phyloP scores from a whole-genome alignment of 2,329 filamentous ascomycete genomes.

The Aspergillus ochraceoroseus region DNA sequence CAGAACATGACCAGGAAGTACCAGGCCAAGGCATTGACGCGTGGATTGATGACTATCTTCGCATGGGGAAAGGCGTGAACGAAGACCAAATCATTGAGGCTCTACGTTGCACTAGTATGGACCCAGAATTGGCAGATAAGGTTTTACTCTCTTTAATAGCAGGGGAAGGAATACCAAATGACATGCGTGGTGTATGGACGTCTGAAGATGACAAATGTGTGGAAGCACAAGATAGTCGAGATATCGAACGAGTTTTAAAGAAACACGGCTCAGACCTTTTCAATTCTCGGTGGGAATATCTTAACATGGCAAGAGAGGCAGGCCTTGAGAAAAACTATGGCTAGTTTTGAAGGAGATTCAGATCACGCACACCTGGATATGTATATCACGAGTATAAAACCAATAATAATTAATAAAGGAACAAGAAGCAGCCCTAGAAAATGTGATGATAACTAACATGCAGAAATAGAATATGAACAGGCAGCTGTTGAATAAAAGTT shows the following conservation, averaged over 20 bases:
- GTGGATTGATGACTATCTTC: constrained; percentile 39
- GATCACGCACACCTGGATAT: no score
- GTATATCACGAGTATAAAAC: no score
- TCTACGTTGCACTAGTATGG: constrained; percentile 41
- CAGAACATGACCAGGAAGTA: constrained; percentile 22
- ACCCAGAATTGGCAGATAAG: constrained; percentile 35
- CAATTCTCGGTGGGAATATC: constrained; percentile 37
- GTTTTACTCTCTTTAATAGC: constrained; percentile 31
- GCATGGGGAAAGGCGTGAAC: constrained; percentile 27
- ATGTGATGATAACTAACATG: no score
- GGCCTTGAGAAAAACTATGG: constrained; percentile 14
- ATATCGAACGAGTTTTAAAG: constrained; percentile 33
- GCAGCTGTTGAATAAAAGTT: not conserved
- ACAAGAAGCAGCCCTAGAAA: no score
- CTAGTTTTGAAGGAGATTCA: constrained; percentile 6
- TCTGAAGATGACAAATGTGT: constrained; percentile 42
- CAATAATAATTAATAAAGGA: no score
- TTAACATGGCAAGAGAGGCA: constrained; percentile 27
- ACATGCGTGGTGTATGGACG: constrained; percentile 48
- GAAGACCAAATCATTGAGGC: constrained; percentile 32
- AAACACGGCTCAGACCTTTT: constrained; percentile 44
- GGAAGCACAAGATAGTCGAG: constrained; percentile 30
- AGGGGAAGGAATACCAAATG: constrained; percentile 36
- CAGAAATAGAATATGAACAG: not conserved
- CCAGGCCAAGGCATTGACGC: constrained; percentile 30